Conservation (phyloP, 169 alveolate species). For the Miamiensis avidus region DNA sequence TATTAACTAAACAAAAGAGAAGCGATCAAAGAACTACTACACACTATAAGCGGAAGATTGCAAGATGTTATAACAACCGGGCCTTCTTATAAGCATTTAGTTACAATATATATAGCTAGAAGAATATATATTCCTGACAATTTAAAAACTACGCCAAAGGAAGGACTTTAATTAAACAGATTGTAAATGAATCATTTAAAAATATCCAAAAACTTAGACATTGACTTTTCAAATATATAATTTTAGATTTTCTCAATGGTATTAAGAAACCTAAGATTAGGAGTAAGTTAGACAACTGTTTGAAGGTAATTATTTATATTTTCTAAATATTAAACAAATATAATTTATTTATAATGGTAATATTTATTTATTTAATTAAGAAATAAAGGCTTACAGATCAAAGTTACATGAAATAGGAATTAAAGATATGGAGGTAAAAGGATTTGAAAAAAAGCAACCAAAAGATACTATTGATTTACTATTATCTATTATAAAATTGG, state of each 20-base stretch:
- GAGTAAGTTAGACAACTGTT: conserved; percentile 29
- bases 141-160: conserved; percentile 27
- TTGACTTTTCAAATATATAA: not conserved
- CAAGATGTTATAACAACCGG: conserved; percentile 62
- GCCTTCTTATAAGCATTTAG: conserved; percentile 58
- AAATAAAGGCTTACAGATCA: conserved; percentile 31
- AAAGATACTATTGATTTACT: conserved; percentile 31
- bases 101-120: conserved; percentile 58
- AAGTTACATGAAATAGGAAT: conserved; percentile 46
- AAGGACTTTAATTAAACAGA: conserved; percentile 52
- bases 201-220: not conserved
- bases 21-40: conserved; percentile 47
- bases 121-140: conserved; percentile 51
- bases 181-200: not conserved
- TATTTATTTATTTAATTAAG: conserved; percentile 1
- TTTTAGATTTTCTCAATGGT: conserved; percentile 62
- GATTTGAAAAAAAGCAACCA: not conserved
- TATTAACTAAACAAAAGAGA: conserved; percentile 47
- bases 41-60: conserved; percentile 31
- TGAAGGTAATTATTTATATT: conserved; percentile 11
- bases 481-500: conserved; percentile 21
- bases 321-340: too few species aligned
- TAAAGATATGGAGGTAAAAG: conserved; percentile 47
- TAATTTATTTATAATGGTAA: too few species aligned
- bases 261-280: conserved; percentile 36